Evolutionary conservation across 495 filamentous ascomycete genomes (phyloP).

Genomic region (Penicillium bovifimosum): DNA sequence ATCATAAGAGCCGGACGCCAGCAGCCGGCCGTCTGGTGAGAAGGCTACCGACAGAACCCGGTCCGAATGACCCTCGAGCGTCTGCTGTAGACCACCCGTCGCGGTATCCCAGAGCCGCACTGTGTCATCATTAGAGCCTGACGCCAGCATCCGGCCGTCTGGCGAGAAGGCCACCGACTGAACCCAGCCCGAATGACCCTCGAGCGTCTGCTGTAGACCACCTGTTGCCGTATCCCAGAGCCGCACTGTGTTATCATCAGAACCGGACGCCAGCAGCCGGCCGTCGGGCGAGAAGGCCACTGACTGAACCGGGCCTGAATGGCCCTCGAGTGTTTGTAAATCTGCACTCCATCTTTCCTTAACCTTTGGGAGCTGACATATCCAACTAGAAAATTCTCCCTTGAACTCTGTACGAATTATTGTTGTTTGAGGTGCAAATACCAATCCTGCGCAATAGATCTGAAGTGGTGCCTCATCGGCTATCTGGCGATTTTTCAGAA

Average conservation of each 20-base stretch:
- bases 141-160: slow-evolving; percentile 18
- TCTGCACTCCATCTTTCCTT: slow-evolving; percentile 14
- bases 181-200: slow-evolving; percentile 18
- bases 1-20: slow-evolving; percentile 21
- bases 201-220: slow-evolving; percentile 6
- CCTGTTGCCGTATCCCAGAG: slow-evolving; percentile 25
- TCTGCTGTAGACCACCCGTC: slow-evolving; percentile 4
- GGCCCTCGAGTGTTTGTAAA: slow-evolving; percentile 22
- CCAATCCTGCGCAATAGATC: slow-evolving; percentile 24
- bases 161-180: slow-evolving; percentile 20
- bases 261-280: slow-evolving; percentile 16
- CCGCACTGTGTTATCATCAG: slow-evolving; percentile 14
- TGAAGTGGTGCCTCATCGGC: slow-evolving; percentile 25
- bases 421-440: slow-evolving; percentile 31
- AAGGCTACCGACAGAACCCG: slow-evolving; percentile 13
- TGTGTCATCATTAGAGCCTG: slow-evolving; percentile 11
- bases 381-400: slow-evolving; percentile 12
- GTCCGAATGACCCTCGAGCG: slow-evolving; percentile 17
- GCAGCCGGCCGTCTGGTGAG: slow-evolving; percentile 20
- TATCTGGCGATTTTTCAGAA: slow-evolving; percentile 27
- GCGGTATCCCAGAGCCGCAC: slow-evolving; percentile 28
- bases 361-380: slow-evolving; percentile 12
- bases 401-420: slow-evolving; percentile 22
- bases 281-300: slow-evolving; percentile 23
- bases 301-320: slow-evolving; percentile 6